Percentiles rank a stretch among this genome's conserved stretches.
Evolutionary conservation across 129 eudicot species (phyloP).

Genomic region (Ambrosia trifida): DNA sequence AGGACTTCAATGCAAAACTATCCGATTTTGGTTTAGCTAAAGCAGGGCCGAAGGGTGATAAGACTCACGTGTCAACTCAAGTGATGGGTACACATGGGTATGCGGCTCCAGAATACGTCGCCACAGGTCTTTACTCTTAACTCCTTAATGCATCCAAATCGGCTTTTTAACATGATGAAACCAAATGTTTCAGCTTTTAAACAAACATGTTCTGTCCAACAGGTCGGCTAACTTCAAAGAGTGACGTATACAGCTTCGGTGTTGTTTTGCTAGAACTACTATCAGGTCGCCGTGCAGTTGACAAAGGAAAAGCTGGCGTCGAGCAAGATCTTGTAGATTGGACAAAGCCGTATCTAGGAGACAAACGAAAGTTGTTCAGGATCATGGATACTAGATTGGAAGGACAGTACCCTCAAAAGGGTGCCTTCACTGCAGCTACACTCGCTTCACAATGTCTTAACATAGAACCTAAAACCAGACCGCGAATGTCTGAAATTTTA

Average conservation of each 20-base stretch:
- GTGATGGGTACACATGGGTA: conserved; percentile 97
- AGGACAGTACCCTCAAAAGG: conserved; percentile 90
- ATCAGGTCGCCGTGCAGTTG: conserved; percentile 83
- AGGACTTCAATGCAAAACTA: conserved; percentile 88
- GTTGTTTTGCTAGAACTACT: conserved; percentile 83
- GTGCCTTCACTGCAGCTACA: conserved; percentile 57
- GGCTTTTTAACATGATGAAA: not conserved
- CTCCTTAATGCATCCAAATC: not conserved
- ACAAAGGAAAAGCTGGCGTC: conserved; percentile 53
- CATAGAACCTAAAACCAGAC: conserved; percentile 64
- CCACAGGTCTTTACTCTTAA: conserved; percentile 57
- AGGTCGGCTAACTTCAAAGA: conserved; percentile 79
- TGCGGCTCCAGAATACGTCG: conserved; percentile 94
- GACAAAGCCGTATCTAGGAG: conserved; percentile 86
- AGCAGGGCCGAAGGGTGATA: conserved; percentile 93
- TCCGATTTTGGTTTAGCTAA: conserved; percentile 94
- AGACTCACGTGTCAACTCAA: conserved; percentile 90
- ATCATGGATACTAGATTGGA: conserved; percentile 89
- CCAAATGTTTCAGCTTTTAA: not conserved
- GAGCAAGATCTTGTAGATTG: conserved; percentile 90
- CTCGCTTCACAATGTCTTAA: conserved; percentile 70
- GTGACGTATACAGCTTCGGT: conserved; percentile 95
- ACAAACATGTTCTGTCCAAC: conserved; percentile 20
- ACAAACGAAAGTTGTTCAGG: conserved; percentile 69
- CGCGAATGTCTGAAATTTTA: conserved; percentile 70